Percentiles rank a stretch among this genome's conserved stretches.
Conservation (phyloP, 169 alveolate genomes). For the Toxoplasma gondii region DNA sequence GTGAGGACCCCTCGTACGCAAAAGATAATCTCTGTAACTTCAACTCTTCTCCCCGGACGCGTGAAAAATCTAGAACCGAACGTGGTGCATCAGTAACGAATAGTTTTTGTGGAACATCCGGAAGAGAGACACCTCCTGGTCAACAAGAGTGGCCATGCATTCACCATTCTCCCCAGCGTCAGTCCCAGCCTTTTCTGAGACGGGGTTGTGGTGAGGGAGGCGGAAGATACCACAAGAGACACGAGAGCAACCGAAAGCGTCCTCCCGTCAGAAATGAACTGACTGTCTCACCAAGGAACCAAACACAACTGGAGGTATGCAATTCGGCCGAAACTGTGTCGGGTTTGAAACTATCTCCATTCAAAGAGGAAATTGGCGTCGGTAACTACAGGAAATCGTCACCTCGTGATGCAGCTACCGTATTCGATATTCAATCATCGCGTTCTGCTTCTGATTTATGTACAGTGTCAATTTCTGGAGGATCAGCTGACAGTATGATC, state of each 20-base stretch:
- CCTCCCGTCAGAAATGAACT: neutral
- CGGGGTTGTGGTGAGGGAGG: constrained; percentile 19
- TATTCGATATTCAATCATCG: too few species aligned
- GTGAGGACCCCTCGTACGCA: neutral
- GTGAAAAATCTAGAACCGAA: neutral
- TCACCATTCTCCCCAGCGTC: neutral
- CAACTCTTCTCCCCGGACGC: neutral
- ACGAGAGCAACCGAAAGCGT: neutral
- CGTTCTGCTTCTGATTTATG: too few species aligned
- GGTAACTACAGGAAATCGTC: too few species aligned
- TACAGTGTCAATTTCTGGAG: neutral
- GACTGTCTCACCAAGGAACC: too few species aligned
- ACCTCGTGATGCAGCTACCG: too few species aligned
- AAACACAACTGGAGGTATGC: too few species aligned
- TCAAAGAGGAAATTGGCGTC: too few species aligned
- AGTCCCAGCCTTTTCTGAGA: neutral
- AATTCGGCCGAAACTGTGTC: too few species aligned
- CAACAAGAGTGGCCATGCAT: neutral
- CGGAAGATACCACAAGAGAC: neutral
- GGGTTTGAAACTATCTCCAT: too few species aligned
- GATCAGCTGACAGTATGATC: neutral
- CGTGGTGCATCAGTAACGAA: neutral
- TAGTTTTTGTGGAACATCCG: neutral
- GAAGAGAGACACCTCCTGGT: neutral
- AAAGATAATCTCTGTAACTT: too few species aligned